Conservation (phyloP, 2,329 filamentous ascomycete genomes). For the Aotearoamyces nothofagi region DNA sequence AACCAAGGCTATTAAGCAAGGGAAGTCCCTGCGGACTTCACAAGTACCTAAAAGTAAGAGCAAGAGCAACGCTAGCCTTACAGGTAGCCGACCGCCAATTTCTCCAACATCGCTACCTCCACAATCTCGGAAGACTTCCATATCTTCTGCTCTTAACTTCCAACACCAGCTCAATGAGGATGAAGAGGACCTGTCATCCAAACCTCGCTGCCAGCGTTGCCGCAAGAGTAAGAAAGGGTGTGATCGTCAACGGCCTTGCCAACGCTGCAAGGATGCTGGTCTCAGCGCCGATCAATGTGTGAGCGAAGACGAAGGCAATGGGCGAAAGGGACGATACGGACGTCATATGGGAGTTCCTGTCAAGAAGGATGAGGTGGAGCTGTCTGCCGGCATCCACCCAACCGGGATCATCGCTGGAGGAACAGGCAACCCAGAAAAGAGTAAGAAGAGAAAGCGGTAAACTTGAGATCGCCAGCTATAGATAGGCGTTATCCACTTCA, state of each 20-base stretch:
- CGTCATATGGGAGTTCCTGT: slow-evolving; percentile 55
- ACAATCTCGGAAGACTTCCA: slow-evolving; percentile 59
- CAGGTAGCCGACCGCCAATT: slow-evolving; percentile 30
- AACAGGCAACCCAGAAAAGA: slow-evolving; percentile 34
- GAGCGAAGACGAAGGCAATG: slow-evolving; percentile 95
- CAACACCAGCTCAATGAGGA: slow-evolving; percentile 47
- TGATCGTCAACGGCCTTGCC: slow-evolving; percentile 88
- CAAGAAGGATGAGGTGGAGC: slow-evolving; percentile 36
- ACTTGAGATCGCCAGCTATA: not conserved
- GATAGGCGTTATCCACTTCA: not conserved
- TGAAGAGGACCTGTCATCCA: slow-evolving; percentile 84
- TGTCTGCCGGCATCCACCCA: slow-evolving; percentile 16
- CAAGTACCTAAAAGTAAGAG: slow-evolving; percentile 31
- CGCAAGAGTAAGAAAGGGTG: slow-evolving; percentile 99
- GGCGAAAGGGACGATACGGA: slow-evolving; percentile 83
- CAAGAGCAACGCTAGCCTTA: slow-evolving; percentile 25
- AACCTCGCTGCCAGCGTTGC: slow-evolving; percentile 94
- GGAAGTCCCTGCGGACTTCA: slow-evolving; percentile 19
- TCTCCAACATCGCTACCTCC: slow-evolving; percentile 53
- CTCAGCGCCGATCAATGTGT: slow-evolving; percentile 88
- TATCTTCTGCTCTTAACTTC: slow-evolving; percentile 49
- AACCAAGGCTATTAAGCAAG: slow-evolving; percentile 26
- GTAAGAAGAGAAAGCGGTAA: slow-evolving; percentile 55
- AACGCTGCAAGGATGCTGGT: slow-evolving; percentile 88
- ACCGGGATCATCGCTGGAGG: slow-evolving; percentile 17